Conservation (phyloP, 305 asterid species). For the Plantago lanceolata region DNA sequence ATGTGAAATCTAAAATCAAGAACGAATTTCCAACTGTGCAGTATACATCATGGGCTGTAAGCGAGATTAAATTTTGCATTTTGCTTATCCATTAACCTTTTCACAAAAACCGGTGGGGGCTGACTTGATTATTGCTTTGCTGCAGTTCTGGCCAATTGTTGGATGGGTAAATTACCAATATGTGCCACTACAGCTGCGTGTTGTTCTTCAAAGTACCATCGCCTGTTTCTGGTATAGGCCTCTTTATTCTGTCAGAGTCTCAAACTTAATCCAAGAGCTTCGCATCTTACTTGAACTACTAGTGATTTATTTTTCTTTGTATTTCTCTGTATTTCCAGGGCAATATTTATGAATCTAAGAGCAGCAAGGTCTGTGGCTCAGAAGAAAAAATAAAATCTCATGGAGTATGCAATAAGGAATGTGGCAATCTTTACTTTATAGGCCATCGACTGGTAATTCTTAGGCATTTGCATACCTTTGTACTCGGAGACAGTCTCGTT, state of each 20-base stretch:
- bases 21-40: constrained; percentile 82
- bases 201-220: constrained; percentile 64
- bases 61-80: constrained; percentile 18
- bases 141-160: constrained; percentile 91
- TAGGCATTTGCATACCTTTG: background rate
- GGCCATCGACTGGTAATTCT: background rate
- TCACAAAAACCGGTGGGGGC: background rate
- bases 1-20: constrained; percentile 74
- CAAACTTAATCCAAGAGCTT: background rate
- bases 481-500: background rate
- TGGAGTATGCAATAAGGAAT: constrained; percentile 13
- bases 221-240: constrained; percentile 73
- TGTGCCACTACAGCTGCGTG: constrained; percentile 87
- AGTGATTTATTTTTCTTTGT: background rate
- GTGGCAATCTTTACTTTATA: background rate
- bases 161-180: constrained; percentile 94
- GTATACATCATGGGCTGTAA: constrained; percentile 75
- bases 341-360: constrained; percentile 79
- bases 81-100: background rate
- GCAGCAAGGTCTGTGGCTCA: constrained; percentile 76
- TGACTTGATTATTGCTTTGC: background rate
- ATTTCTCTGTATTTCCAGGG: constrained; percentile 46
- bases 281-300: background rate
- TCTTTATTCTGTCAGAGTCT: constrained; percentile 2
- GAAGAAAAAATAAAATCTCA: constrained; percentile 38